These are phyloP conservation scores for Neurospora sublineolata DNA, from an alignment of 495 filamentous ascomycete genomes.

Conservation along the genomic window DNA sequence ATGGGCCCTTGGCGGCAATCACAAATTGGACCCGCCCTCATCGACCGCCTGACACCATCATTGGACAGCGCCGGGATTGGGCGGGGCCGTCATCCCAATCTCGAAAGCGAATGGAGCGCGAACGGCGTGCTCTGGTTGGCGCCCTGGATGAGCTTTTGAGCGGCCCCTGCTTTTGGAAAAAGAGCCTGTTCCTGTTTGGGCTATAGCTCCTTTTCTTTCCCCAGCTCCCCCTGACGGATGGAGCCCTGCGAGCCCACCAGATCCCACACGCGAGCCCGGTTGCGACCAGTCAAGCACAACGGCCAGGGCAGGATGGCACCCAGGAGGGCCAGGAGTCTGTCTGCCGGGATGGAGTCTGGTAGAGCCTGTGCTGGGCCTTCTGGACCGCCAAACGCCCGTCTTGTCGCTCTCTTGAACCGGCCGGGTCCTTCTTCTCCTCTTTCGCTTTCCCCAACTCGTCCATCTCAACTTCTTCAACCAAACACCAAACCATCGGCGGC, in stretches of 20 bases:
- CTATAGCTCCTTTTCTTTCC: neutral
- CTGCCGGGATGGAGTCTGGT: neutral
- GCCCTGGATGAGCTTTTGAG: neutral
- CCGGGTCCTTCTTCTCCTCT: constrained; percentile 7
- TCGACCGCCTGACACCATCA: neutral
- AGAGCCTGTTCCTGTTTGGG: neutral
- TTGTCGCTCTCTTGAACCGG: constrained; percentile 4
- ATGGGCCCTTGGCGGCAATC: constrained; percentile 6
- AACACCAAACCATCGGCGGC: constrained; percentile 17
- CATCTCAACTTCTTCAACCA: constrained; percentile 3
- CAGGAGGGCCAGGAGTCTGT: neutral
- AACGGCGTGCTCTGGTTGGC: neutral
- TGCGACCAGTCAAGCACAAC: neutral
- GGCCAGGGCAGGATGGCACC: neutral
- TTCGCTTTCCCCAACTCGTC: constrained; percentile 6
- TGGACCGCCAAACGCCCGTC: neutral
- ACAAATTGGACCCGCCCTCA: constrained; percentile 14
- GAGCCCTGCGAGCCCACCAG: neutral
- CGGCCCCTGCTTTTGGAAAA: neutral
- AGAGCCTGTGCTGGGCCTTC: neutral
- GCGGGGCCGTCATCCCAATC: constrained; percentile 15
- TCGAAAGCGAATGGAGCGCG: neutral
- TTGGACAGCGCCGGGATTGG: constrained; percentile 5
- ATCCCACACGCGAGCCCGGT: neutral
- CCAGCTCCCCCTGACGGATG: neutral